A percentile compares a stretch with the other conserved stretches of the same genome.
phyloP scores from a whole-genome alignment of 345 rosid genomes.

The Lumnitzera racemosa region DNA sequence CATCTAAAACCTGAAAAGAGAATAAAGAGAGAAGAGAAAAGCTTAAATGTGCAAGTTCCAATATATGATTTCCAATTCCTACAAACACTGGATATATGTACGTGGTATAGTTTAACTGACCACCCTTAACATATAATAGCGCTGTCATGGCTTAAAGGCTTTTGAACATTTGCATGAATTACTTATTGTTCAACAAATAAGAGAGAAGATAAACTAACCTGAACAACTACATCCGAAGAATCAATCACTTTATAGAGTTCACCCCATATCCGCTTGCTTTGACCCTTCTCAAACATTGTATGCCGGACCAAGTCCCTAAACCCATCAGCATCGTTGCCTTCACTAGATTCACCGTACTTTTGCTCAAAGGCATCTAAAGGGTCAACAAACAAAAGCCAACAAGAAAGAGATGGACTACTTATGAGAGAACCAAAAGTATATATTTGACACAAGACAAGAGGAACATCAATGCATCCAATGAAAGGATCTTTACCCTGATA shows the following conservation, averaged over 20 bases:
- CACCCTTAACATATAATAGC: no score
- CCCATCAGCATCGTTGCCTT: slow-evolving; percentile 64
- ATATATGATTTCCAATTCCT: no score
- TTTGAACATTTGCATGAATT: not conserved
- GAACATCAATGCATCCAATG: not conserved
- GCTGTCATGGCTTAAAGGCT: no score
- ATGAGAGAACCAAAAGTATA: not conserved
- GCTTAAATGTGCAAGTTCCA: no score
- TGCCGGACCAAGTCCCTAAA: slow-evolving; percentile 87
- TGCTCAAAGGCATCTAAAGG: slow-evolving; percentile 60
- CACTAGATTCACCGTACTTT: slow-evolving; percentile 40
- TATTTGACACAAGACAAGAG: not conserved
- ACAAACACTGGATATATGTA: no score
- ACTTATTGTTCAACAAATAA: not conserved
- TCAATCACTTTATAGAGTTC: slow-evolving; percentile 97
- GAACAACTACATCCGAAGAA: slow-evolving; percentile 92
- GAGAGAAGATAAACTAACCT: slow-evolving; percentile 34
- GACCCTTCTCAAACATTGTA: slow-evolving; percentile 97
- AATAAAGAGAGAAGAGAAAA: no score
- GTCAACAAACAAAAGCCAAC: slow-evolving; percentile 1
- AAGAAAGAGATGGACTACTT: not conserved
- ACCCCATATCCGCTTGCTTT: slow-evolving; percentile 98
- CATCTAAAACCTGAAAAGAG: slow-evolving; percentile 80
- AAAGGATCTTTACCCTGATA: slow-evolving; percentile 56
- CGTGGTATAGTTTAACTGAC: no score